phyloP scores from a whole-genome alignment of 345 rosid genomes.

The Bruguiera sexangula region DNA sequence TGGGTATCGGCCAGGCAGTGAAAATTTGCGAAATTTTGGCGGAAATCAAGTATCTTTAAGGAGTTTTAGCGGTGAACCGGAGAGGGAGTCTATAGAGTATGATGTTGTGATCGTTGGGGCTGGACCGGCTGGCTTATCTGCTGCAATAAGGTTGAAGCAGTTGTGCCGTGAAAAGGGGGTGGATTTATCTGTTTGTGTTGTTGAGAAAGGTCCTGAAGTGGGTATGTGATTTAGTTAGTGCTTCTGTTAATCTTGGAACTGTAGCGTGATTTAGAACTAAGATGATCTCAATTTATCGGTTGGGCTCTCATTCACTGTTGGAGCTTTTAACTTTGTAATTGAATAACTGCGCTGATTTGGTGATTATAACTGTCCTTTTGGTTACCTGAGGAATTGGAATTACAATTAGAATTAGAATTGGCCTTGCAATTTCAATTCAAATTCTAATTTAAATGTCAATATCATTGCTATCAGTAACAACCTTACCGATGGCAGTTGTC shows the following conservation, averaged over 20 bases:
- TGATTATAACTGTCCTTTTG: too few species aligned
- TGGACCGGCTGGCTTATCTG: conserved; percentile 97
- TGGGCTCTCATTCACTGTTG: too few species aligned
- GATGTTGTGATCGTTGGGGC: conserved; percentile 93
- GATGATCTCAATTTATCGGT: too few species aligned
- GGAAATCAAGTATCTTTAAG: conserved; percentile 21
- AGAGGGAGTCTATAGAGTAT: conserved; percentile 70
- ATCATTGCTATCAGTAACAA: too few species aligned
- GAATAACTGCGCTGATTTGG: too few species aligned
- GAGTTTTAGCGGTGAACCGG: conserved; percentile 46
- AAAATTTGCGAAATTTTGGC: conserved; percentile 14
- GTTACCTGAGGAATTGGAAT: too few species aligned
- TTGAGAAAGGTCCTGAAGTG: conserved; percentile 94
- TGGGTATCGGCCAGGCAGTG: conserved; percentile 27
- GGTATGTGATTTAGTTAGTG: conserved; percentile 36
- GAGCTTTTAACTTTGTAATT: too few species aligned
- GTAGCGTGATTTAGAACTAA: too few species aligned
- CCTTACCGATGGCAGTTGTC: too few species aligned
- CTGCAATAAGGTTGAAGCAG: conserved; percentile 86
- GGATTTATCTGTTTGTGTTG: conserved; percentile 89
- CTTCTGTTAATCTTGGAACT: background rate
- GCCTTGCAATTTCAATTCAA: too few species aligned
- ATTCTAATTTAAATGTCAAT: too few species aligned
- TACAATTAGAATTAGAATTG: too few species aligned
- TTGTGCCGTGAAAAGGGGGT: conserved; percentile 60